These are phyloP conservation scores for Asterochloris sp. DNA, from an alignment of 139 green algal genomes.

Conservation along the genomic window DNA sequence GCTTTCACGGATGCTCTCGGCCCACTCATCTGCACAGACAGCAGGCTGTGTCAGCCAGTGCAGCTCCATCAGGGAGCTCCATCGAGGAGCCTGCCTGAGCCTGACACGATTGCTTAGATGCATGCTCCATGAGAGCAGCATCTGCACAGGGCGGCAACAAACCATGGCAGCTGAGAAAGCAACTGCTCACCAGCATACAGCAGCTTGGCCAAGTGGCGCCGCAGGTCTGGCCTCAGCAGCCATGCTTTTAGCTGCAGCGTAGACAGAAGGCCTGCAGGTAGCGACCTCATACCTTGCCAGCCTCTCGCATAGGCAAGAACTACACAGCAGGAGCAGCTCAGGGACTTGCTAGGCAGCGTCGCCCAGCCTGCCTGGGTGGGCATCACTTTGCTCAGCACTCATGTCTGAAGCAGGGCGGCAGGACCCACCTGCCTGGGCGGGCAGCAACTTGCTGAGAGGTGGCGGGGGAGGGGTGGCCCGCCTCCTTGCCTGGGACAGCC, in stretches of 20 bases:
- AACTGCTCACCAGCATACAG: slow-evolving; percentile 1
- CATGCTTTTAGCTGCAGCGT: slow-evolving; percentile 21
- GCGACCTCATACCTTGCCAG: background rate
- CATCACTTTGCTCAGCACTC: background rate
- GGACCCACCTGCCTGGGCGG: background rate
- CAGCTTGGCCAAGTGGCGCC: slow-evolving; percentile 49
- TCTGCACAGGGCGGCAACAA: too few relatives aligned
- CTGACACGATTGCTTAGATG: too few relatives aligned
- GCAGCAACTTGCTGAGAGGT: background rate
- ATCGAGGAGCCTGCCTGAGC: too few relatives aligned
- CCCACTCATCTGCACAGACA: slow-evolving; percentile 46
- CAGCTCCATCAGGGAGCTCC: too few relatives aligned
- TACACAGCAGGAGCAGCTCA: background rate
- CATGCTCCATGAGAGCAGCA: too few relatives aligned
- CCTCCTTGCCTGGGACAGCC: slow-evolving; percentile 49
- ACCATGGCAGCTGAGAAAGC: too few relatives aligned
- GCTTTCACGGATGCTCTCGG: slow-evolving; percentile 45
- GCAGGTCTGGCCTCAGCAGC: slow-evolving; percentile 39
- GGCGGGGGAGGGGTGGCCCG: background rate
- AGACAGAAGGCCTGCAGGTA: slow-evolving; percentile 15
- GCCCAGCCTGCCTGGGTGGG: background rate
- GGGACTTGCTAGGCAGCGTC: background rate
- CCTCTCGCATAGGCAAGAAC: background rate
- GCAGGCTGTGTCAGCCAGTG: too few relatives aligned
- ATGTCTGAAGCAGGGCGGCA: too few relatives aligned